A percentile compares a stretch with the other conserved stretches of the same genome.
Conservation (phyloP, 2,329 filamentous ascomycete species). For the Exophiala aquamarina region DNA sequence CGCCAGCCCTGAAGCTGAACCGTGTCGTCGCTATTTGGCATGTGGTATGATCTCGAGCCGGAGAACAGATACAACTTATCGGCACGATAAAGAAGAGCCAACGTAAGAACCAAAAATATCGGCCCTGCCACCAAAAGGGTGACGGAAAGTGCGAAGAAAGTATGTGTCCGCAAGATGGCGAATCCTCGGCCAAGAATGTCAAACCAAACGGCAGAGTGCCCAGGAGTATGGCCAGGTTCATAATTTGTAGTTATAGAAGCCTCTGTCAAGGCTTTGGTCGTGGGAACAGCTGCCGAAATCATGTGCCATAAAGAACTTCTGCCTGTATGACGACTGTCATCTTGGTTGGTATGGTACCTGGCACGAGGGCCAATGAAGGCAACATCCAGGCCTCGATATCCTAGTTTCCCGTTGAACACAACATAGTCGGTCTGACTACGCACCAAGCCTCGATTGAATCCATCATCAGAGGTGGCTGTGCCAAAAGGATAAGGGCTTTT, state of each 20-base stretch:
- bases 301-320: constrained; percentile 81
- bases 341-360: constrained; percentile 87
- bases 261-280: constrained; percentile 68
- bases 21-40: constrained; percentile 58
- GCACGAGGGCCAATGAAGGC: constrained; percentile 86
- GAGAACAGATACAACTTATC: constrained; percentile 91
- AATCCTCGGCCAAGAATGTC: constrained; percentile 82
- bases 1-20: constrained; percentile 72
- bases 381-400: constrained; percentile 84
- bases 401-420: constrained; percentile 74
- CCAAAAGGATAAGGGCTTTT: constrained; percentile 75
- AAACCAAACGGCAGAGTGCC: constrained; percentile 77
- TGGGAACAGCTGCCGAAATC: constrained; percentile 79
- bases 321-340: constrained; percentile 75
- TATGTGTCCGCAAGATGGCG: constrained; percentile 74
- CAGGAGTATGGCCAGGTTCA: constrained; percentile 15
- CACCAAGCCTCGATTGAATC: constrained; percentile 76
- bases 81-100: constrained; percentile 65
- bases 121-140: constrained; percentile 79
- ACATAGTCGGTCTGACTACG: constrained; percentile 87
- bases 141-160: constrained; percentile 84
- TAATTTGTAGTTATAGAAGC: constrained; percentile 46
- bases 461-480: constrained; percentile 77
- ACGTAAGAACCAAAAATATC: constrained; percentile 67
- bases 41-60: constrained; percentile 61